Evolutionary conservation across 352 stramenopile genomes (phyloP), one percentile per base, ranked within the genome.

Genomic region (Globisporangium parvum): DNA sequence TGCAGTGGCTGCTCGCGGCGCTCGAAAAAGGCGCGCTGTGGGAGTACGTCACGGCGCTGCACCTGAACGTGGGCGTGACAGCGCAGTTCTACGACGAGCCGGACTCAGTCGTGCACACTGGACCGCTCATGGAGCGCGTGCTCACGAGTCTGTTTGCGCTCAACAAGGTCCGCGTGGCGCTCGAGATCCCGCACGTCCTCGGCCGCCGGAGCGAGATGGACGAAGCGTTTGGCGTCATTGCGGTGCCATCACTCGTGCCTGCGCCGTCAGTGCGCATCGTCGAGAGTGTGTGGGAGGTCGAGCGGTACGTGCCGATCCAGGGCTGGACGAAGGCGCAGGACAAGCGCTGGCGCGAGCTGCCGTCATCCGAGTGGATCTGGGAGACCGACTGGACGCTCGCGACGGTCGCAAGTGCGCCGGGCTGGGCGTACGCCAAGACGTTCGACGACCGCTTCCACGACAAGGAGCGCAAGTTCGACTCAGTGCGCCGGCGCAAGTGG

Each of bases 341-440:
- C 57, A 86, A 88, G 51, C 69, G 73, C 17, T 66, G 57, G 55
- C 60, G 77, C n/a, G 72, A 87, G 23, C 64, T 92, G 1, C 77
- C 80, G 44, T 89, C 79, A 9, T 89, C 77, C 3, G 82, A 92
- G 59, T 92, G 82, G 82, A 69, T 90, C 28, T 92, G 82, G 82
- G 78, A 88, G 59, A 78, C 71, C 42, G 77, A 89, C 3, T 92
- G 82, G 82, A 63, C 65, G 12, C 57, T 92, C 20, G 51, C 33
- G 2, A 37, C 4, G 1, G 31, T 6, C 31, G 35, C 31, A 10
- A 49, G 10, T 3, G 57, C 21, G 0, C 41, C 51, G 0, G 24
- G 53, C 20, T 92, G 79, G 76, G 69, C 83, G 55, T 92, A 90
- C 57, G 79, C 79, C 11, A 88, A 84, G 50, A 80, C 66, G 0